phyloP scores from a whole-genome alignment of 139 green algal species.

The Chlorella sp. region DNA sequence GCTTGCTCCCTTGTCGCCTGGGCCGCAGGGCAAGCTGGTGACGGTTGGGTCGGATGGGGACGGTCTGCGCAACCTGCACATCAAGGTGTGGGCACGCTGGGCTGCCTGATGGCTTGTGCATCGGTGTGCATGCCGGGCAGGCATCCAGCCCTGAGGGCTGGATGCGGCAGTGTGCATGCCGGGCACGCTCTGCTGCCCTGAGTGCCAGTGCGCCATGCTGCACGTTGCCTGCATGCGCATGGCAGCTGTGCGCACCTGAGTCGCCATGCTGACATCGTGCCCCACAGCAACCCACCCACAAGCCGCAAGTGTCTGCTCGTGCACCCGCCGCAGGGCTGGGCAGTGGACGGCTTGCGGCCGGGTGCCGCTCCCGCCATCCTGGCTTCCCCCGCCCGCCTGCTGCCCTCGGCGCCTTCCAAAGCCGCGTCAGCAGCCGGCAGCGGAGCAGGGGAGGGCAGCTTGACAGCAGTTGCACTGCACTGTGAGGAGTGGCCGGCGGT shows the following conservation, averaged over 20 bases:
- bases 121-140: too few relatives aligned
- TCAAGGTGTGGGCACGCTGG: constrained; percentile 19
- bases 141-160: too few relatives aligned
- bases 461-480: not conserved
- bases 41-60: constrained; percentile 35
- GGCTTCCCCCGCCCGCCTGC: constrained; percentile 13
- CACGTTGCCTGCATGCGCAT: too few relatives aligned
- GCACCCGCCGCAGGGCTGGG: constrained; percentile 7
- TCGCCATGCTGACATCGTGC: too few relatives aligned
- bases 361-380: not conserved
- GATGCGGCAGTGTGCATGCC: too few relatives aligned
- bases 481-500: constrained; percentile 32
- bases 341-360: constrained; percentile 16
- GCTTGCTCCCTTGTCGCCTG: not conserved
- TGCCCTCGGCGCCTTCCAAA: constrained; percentile 1
- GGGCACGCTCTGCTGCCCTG: too few relatives aligned
- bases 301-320: too few relatives aligned
- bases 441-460: not conserved
- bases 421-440: not conserved
- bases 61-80: constrained; percentile 5
- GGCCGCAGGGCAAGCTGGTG: constrained; percentile 34
- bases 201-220: too few relatives aligned
- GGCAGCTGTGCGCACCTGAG: too few relatives aligned
- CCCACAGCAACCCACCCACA: too few relatives aligned
- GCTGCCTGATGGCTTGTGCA: too few relatives aligned